phyloP scores from a whole-genome alignment of 495 filamentous ascomycete species.

The Xylaria bambusicola region DNA sequence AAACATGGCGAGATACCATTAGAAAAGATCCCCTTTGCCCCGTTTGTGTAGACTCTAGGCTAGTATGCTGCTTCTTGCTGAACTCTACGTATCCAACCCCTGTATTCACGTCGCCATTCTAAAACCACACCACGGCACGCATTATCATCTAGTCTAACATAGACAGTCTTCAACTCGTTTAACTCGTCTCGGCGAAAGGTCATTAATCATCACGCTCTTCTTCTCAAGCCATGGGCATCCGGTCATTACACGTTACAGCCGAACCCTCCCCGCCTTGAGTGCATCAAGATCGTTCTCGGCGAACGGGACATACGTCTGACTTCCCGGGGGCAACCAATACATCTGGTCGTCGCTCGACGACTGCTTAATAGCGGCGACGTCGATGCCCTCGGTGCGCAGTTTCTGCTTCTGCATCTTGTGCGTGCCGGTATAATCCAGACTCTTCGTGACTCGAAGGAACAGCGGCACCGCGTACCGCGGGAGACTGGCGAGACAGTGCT shows the following conservation, averaged over 20 bases:
- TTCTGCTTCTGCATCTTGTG: constrained; percentile 84
- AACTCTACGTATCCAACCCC: too few relatives aligned
- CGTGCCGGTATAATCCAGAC: constrained; percentile 68
- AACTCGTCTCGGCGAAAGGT: neutral
- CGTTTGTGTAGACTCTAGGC: too few relatives aligned
- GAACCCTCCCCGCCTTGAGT: constrained; percentile 51
- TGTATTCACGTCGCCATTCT: neutral
- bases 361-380: constrained; percentile 44
- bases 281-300: constrained; percentile 56
- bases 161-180: neutral
- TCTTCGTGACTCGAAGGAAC: constrained; percentile 65
- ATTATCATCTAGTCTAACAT: neutral
- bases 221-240: neutral
- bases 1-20: too few relatives aligned
- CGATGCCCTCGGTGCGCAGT: constrained; percentile 69
- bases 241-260: constrained; percentile 37
- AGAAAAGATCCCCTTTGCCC: too few relatives aligned
- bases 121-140: neutral
- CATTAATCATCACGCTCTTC: neutral
- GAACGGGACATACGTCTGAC: constrained; percentile 59
- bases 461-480: constrained; percentile 77
- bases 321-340: constrained; percentile 45
- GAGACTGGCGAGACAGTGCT: constrained; percentile 55
- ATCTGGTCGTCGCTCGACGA: constrained; percentile 62
- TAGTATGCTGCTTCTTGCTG: too few relatives aligned